Evolutionary conservation across 352 stramenopile species (phyloP), one percentile per base, ranked within the genome.

Genomic region (Pythium folliculosum): DNA sequence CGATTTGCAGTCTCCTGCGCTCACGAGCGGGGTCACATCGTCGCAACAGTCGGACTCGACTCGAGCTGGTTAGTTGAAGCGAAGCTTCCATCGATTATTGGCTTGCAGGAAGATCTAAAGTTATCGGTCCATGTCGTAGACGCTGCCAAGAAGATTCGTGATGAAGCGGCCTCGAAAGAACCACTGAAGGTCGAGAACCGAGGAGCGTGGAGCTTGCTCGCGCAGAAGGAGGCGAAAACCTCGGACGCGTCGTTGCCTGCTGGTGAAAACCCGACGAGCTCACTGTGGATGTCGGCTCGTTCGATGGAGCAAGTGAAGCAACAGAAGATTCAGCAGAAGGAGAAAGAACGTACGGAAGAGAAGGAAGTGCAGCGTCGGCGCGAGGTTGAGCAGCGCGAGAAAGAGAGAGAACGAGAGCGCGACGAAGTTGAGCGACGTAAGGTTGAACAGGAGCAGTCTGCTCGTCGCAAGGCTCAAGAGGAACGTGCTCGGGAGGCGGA

Each of bases 281-380:
- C 88, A 38, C 63, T 96, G 57, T 96, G 88, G 88, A 70, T 93
- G 45, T 92, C 82, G 44, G 88, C 86, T 10, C 82, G 86, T 4
- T 92, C 88, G 7, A 92, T 92, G 84, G 88, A 96, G 67, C 84
- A 96, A 57, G 85, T 90, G 53, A 96, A 96, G 63, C 84, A 94
- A 60, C 88, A 95, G 47, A 94, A 95, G 53, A 75, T 94, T 32
- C 82, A 93, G 60, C 85, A 91, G 49, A 91, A 95, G 71, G 87
- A 95, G 27, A 89, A 84, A 58, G 82, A 91, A 40, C 79, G 84
- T 1, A 80, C 60, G 49, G 78, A 94, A 30, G 86, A 93, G 52
- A 63, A 90, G 23, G 81, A 91, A 65, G 80, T 77, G 16, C 75
- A 91, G 57, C 86, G 89, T 58, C 75, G 76, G 25, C 84, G 83